A percentile compares a stretch with the other conserved stretches of the same genome.
phyloP scores from a whole-genome alignment of 2,329 filamentous ascomycete species.

The Blastomyces percursus region DNA sequence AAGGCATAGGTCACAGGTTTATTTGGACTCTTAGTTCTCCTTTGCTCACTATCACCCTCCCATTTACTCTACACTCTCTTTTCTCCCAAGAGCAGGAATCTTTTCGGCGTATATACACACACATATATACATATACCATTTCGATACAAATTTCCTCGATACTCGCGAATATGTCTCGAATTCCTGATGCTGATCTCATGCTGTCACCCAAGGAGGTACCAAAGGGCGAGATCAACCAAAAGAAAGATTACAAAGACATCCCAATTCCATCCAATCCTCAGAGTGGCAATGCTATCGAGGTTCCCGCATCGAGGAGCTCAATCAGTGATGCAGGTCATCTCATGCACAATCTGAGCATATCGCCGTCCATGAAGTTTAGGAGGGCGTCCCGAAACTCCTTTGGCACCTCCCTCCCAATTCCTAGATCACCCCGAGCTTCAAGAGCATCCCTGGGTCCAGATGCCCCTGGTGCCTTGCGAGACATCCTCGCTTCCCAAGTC shows the following conservation, averaged over 20 bases:
- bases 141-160: not conserved
- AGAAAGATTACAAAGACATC: conserved; percentile 14
- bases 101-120: not conserved
- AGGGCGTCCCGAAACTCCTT: conserved; percentile 65
- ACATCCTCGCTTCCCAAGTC: conserved; percentile 58
- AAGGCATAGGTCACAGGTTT: not conserved
- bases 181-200: conserved; percentile 3
- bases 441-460: conserved; percentile 52
- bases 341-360: conserved; percentile 62
- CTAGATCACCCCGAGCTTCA: conserved; percentile 57
- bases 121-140: not conserved
- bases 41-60: not conserved
- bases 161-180: conserved; percentile 4
- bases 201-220: not conserved
- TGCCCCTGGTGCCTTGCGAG: conserved; percentile 49
- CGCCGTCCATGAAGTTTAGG: conserved; percentile 57
- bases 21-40: not conserved
- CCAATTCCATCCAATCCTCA: conserved; percentile 35
- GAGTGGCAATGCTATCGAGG: conserved; percentile 49
- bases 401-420: conserved; percentile 61
- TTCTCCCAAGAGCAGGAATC: not conserved
- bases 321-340: conserved; percentile 57
- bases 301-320: conserved; percentile 57
- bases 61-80: not conserved
- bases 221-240: not conserved